phyloP scores from a whole-genome alignment of 768 basidiomycete genomes.

The Boletus rubropictus region DNA sequence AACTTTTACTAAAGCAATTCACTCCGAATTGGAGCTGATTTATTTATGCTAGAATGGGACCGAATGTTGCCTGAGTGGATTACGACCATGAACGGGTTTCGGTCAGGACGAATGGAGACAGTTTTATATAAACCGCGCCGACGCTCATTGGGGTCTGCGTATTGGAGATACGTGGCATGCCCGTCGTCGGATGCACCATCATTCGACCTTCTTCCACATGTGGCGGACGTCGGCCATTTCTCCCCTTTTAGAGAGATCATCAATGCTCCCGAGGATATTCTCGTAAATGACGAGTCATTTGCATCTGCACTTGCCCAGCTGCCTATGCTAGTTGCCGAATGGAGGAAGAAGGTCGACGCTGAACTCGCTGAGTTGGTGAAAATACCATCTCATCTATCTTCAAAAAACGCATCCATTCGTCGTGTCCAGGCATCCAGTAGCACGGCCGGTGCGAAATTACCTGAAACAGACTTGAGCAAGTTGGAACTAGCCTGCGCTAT shows the following conservation, averaged over 20 bases:
- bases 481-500: slow-evolving; percentile 7
- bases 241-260: neutral
- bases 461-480: neutral
- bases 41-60: slow-evolving; percentile 6
- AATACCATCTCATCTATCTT: neutral
- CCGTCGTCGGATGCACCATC: neutral
- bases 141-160: neutral
- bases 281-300: neutral
- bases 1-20: neutral
- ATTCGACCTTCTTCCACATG: neutral
- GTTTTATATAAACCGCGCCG: slow-evolving; percentile 3
- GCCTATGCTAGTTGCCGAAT: neutral
- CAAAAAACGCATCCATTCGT: neutral
- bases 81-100: neutral
- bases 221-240: neutral
- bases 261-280: neutral
- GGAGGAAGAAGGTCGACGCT: neutral
- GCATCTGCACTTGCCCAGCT: neutral
- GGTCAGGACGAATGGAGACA: slow-evolving; percentile 3
- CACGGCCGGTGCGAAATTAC: neutral
- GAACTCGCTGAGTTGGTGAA: neutral
- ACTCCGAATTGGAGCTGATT: neutral
- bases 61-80: slow-evolving; percentile 4
- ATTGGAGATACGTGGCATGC: neutral
- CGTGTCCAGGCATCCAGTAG: neutral